Percentiles rank a stretch among this genome's conserved stretches.
phyloP scores from a whole-genome alignment of 352 stramenopile genomes.

The Globisporangium megalacanthum region DNA sequence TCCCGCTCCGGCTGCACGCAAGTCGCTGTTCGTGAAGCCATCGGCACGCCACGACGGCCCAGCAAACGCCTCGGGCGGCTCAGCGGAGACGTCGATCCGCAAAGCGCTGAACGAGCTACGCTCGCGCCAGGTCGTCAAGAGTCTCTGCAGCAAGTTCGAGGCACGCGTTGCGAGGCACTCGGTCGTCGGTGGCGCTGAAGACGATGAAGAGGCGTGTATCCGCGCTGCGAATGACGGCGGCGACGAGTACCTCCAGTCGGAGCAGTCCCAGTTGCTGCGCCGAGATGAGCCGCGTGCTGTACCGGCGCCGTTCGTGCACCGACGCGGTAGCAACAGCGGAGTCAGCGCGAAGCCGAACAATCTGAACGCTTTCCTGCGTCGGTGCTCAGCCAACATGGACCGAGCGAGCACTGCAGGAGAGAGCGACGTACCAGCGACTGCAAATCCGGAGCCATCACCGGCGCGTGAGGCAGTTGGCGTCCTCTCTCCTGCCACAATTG shows the following conservation, averaged over 20 bases:
- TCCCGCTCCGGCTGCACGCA: slow-evolving; percentile 1
- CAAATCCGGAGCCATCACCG: not conserved
- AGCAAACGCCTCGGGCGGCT: slow-evolving; percentile 1
- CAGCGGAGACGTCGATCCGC: slow-evolving; percentile 42
- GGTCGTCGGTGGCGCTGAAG: slow-evolving; percentile 13
- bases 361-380: slow-evolving; percentile 58
- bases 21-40: slow-evolving; percentile 10
- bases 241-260: slow-evolving; percentile 13
- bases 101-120: slow-evolving; percentile 39
- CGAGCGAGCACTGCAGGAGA: slow-evolving; percentile 12
- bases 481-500: not conserved
- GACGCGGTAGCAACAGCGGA: slow-evolving; percentile 11
- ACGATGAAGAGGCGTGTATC: slow-evolving; percentile 11
- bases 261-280: slow-evolving; percentile 9
- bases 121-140: slow-evolving; percentile 45
- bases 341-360: slow-evolving; percentile 39
- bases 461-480: not conserved
- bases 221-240: slow-evolving; percentile 6
- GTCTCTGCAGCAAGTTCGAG: slow-evolving; percentile 50
- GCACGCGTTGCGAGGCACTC: slow-evolving; percentile 11
- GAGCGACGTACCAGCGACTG: not conserved
- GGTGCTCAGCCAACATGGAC: slow-evolving; percentile 64
- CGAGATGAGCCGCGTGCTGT: slow-evolving; percentile 1
- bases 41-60: slow-evolving; percentile 8
- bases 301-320: slow-evolving; percentile 3